Conservation (phyloP, 2,329 filamentous ascomycete species). For the Colletotrichum theobromicola region DNA sequence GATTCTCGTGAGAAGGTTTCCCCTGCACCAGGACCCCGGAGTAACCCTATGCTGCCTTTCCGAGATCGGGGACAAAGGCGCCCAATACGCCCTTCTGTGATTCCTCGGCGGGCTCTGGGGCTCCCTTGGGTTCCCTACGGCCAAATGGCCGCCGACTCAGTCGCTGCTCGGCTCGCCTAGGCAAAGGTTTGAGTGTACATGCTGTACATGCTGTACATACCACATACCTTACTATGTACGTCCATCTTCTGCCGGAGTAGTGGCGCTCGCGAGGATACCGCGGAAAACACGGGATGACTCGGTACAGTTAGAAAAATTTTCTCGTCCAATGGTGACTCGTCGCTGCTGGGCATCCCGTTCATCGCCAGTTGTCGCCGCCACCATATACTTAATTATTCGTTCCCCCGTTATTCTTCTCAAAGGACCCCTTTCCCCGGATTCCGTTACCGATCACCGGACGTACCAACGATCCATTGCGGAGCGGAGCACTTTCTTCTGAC, state of each 20-base stretch:
- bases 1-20: slow-evolving; percentile 4
- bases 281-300: slow-evolving; percentile 18
- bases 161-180: neutral
- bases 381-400: neutral
- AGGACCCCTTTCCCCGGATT: slow-evolving; percentile 6
- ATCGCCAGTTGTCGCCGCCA: neutral
- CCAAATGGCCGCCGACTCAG: slow-evolving; percentile 2
- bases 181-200: neutral
- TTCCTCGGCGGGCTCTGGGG: neutral
- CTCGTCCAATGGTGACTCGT: neutral
- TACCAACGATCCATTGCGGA: slow-evolving; percentile 7
- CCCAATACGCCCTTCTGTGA: neutral
- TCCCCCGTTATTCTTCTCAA: neutral
- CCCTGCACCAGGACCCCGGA: slow-evolving; percentile 3
- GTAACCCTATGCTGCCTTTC: slow-evolving; percentile 21
- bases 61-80: slow-evolving; percentile 1
- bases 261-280: neutral
- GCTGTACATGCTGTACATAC: neutral
- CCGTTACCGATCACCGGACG: neutral
- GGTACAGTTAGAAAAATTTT: slow-evolving; percentile 12
- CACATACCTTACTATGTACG: too few species aligned
- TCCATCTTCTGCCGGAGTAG: neutral
- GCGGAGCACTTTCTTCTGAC: slow-evolving; percentile 5
- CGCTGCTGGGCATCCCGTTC: neutral
- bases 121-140: neutral